A percentile compares a stretch with the other conserved stretches of the same genome.
phyloP scores from a whole-genome alignment of 495 filamentous ascomycete genomes.

The Collariella sp. region DNA sequence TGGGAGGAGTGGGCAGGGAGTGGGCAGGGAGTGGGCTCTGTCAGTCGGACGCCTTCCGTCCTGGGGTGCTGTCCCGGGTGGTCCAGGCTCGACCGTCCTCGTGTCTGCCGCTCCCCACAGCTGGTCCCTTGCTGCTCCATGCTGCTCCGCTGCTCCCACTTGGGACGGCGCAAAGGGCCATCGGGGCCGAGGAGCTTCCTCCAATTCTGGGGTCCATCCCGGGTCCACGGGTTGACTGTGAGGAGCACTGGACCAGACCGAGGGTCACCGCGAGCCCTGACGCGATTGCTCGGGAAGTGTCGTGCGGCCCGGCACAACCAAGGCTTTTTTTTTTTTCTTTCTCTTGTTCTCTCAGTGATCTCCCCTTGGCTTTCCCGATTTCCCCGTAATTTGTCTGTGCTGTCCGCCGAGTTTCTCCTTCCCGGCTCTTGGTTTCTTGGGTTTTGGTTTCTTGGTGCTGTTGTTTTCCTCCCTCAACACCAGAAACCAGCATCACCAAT shows the following conservation, averaged over 20 bases:
- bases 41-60: too few species aligned
- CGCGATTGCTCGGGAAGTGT: constrained; percentile 4
- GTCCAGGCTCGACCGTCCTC: too few species aligned
- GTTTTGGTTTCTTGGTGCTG: too few species aligned
- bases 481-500: not conserved
- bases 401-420: too few species aligned
- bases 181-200: not conserved
- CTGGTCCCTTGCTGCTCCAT: too few species aligned
- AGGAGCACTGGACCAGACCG: too few species aligned
- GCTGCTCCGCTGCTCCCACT: not conserved
- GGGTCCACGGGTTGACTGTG: too few species aligned
- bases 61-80: not conserved
- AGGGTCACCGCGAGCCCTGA: not conserved
- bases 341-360: not conserved
- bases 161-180: not conserved
- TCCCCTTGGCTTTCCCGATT: not conserved
- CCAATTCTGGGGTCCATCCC: too few species aligned
- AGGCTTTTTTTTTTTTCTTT: not conserved
- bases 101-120: too few species aligned
- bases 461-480: too few species aligned
- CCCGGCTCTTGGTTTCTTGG: not conserved
- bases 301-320: not conserved
- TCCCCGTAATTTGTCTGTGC: too few species aligned
- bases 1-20: not conserved
- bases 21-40: not conserved